A percentile compares a stretch with the other conserved stretches of the same genome.
Conservation (phyloP, 352 stramenopile species). For the Aphanomyces astaci region DNA sequence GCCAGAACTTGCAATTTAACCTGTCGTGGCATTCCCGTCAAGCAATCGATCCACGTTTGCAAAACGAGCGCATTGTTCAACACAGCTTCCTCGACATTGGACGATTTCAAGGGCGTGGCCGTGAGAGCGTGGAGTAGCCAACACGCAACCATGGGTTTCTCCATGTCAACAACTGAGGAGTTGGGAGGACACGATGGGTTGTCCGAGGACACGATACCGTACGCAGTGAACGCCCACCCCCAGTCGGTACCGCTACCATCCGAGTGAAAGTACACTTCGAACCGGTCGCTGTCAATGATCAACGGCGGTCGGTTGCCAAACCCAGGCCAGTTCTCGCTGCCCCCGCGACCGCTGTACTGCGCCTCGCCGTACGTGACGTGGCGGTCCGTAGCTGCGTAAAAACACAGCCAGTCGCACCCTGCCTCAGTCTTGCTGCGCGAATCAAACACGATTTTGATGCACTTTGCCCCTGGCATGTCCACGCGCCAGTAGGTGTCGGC, state of each 20-base stretch:
- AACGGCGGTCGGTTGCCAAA: constrained; percentile 53
- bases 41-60: constrained; percentile 29
- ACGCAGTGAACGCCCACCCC: constrained; percentile 81
- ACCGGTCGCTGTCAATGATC: constrained; percentile 54
- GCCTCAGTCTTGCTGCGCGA: constrained; percentile 56
- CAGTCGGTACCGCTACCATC: constrained; percentile 81
- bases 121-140: constrained; percentile 19
- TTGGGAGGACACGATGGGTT: too few relatives aligned
- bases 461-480: constrained; percentile 51
- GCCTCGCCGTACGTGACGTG: constrained; percentile 39
- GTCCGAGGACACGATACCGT: constrained; percentile 46
- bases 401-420: constrained; percentile 51
- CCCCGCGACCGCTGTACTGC: constrained; percentile 54
- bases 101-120: background rate
- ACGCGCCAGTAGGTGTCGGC: constrained; percentile 59
- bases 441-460: constrained; percentile 68
- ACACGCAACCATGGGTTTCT: background rate
- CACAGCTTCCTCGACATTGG: background rate
- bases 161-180: constrained; percentile 23
- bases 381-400: constrained; percentile 60
- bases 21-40: constrained; percentile 37
- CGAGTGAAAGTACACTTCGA: constrained; percentile 79
- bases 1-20: constrained; percentile 37
- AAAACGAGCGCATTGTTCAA: constrained; percentile 33
- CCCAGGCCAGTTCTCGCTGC: constrained; percentile 74